Evolutionary conservation across 495 filamentous ascomycete genomes (phyloP), one percentile per base, ranked within the genome.

Genomic region (Aspergillus bridgeri): DNA sequence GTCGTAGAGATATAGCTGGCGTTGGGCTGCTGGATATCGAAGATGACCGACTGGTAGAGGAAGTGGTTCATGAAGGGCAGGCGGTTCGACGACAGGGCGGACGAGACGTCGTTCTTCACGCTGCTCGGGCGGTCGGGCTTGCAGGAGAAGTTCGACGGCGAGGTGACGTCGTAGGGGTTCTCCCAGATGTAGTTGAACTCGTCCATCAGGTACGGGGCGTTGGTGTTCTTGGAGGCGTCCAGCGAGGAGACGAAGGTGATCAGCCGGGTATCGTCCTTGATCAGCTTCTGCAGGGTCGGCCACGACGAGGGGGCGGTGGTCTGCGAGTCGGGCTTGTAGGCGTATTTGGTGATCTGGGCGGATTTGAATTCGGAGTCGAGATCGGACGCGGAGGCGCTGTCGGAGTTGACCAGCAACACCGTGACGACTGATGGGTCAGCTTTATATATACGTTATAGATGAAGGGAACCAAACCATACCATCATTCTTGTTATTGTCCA

Each of bases 181-280:
- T 93, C 89, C 81, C 87, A 92, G 69, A 91, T 73, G 65, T 86
- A 88, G 46, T 73, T 79, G 69, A 89, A 92, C 69, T 92, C 82
- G 67, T 89, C 81, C 53, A 90, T 75, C 6, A 92, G 81, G 75
- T 89, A 91, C 0, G 85, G 80, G 57, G 82, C 79, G 0, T 61
- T 56, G 9, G 72, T 62, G 51, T 79, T 77, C 43, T 55, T 60
- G 19, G 66, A 63, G 6, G 73, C 54, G 42, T 67, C 67, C 49
- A 88, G 63, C 22, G 76, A 77, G 6, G 86, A 79, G 60, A 91
- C 75, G 61, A 89, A 90, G 8, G 80, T 79, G 53, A 91, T 77
- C 1, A 92, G 75, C 0, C 87, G 84, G 7, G 77, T 87, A 58
- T 82, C 81, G 42, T 79, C 68, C 48, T 67, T 69, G 66, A 91